phyloP scores from a whole-genome alignment of 805 yeast genomes.

The Brettanomyces nanus region DNA sequence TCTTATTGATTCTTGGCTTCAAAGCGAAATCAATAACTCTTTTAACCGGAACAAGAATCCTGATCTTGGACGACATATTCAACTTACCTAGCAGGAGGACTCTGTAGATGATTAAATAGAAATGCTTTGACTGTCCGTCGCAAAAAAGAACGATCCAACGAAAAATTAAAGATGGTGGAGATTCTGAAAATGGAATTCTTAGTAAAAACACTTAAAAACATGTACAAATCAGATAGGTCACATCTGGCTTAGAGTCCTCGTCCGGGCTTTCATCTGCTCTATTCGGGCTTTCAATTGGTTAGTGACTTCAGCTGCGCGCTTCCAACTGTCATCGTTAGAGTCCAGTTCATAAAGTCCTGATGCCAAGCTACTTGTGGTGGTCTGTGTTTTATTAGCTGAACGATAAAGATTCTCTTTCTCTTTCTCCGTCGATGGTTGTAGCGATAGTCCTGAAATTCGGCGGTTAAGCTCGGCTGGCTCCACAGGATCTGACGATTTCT shows the following conservation, averaged over 20 bases:
- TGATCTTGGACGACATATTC: constrained; percentile 45
- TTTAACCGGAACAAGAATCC: constrained; percentile 88
- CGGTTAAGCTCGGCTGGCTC: constrained; percentile 1
- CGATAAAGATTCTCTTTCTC: neutral
- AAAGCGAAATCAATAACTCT: constrained; percentile 91
- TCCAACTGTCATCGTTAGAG: constrained; percentile 67
- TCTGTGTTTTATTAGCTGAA: neutral
- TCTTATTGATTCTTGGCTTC: constrained; percentile 84
- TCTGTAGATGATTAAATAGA: no score
- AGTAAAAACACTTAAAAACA: no score
- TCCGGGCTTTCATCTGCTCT: constrained; percentile 76
- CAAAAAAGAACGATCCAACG: no score
- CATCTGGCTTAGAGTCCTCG: constrained; percentile 19
- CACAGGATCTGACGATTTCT: neutral
- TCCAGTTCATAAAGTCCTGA: constrained; percentile 28
- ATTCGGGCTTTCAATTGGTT: constrained; percentile 78
- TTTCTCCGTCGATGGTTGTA: neutral
- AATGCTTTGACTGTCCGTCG: neutral
- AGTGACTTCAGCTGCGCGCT: constrained; percentile 84
- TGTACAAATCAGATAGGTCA: no score
- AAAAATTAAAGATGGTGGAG: no score
- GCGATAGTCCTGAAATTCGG: constrained; percentile 1
- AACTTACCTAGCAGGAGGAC: no score
- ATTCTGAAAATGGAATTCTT: no score
- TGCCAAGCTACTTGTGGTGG: constrained; percentile 5